phyloP scores from a whole-genome alignment of 129 eudicot genomes.

The Heracleum sosnowskyi region DNA sequence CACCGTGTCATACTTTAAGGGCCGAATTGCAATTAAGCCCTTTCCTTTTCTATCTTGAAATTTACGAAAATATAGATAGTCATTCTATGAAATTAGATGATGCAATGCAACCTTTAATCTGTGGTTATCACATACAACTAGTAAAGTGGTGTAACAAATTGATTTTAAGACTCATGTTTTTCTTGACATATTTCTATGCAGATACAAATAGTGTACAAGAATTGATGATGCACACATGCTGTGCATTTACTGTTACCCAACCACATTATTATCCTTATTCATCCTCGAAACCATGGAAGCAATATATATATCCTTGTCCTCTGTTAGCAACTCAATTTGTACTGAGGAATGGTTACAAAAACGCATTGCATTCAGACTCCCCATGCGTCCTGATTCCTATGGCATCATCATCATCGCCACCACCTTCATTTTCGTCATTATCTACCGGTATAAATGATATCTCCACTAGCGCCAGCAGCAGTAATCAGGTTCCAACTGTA shows the following conservation, averaged over 20 bases:
- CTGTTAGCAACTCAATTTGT: slow-evolving; percentile 13
- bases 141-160: neutral
- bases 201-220: neutral
- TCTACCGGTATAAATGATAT: slow-evolving; percentile 9
- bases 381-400: neutral
- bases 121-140: neutral
- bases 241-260: slow-evolving; percentile 7
- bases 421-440: slow-evolving; percentile 8
- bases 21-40: too few relatives aligned
- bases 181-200: neutral
- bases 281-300: slow-evolving; percentile 5
- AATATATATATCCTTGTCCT: slow-evolving; percentile 2
- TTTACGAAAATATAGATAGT: too few relatives aligned
- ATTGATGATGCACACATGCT: slow-evolving; percentile 7
- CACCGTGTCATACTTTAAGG: too few relatives aligned
- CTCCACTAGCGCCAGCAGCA: neutral
- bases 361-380: neutral
- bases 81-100: too few relatives aligned
- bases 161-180: neutral
- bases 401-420: slow-evolving; percentile 4
- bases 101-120: neutral
- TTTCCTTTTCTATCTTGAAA: neutral
- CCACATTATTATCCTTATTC: slow-evolving; percentile 7
- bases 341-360: neutral
- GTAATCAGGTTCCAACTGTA: slow-evolving; percentile 5